Evolutionary conservation across 768 basidiomycete genomes (phyloP).

Genomic region (Termitomyces sp.): DNA sequence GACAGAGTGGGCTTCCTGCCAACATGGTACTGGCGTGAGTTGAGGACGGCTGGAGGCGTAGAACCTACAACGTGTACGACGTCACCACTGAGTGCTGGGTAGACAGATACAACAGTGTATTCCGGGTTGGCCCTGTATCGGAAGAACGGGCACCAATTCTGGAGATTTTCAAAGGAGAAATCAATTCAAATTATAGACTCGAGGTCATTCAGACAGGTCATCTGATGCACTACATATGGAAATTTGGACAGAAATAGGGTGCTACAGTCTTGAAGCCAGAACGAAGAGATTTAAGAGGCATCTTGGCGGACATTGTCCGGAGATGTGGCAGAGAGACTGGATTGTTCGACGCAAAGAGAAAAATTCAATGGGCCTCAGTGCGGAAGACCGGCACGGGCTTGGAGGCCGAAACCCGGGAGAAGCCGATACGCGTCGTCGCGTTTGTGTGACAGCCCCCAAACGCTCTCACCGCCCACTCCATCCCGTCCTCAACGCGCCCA

Average conservation of each 20-base stretch:
- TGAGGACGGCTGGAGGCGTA: conserved; percentile 10
- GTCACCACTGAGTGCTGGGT: conserved; percentile 12
- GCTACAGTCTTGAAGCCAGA: conserved; percentile 2
- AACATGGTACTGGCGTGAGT: conserved; percentile 58
- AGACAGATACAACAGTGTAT: conserved; percentile 18
- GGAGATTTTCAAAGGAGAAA: conserved; percentile 9
- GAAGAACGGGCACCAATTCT: conserved; percentile 13
- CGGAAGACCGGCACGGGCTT: conserved; percentile 25
- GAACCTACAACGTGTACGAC: not conserved
- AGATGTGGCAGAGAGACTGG: not conserved
- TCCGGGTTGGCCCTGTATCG: conserved; percentile 11
- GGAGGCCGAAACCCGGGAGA: conserved; percentile 40
- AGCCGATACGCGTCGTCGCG: conserved; percentile 53
- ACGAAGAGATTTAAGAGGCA: not conserved
- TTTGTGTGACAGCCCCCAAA: conserved; percentile 31
- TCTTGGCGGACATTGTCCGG: not conserved
- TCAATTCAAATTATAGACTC: conserved; percentile 13
- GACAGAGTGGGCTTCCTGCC: conserved; percentile 80
- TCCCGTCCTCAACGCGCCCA: conserved; percentile 28
- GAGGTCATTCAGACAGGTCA: conserved; percentile 28
- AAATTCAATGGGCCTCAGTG: conserved; percentile 7
- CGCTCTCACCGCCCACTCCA: conserved; percentile 25
- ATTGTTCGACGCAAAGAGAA: not conserved
- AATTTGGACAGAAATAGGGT: conserved; percentile 1
- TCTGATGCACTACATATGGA: conserved; percentile 21